Base-by-base conservation (phyloP, 345 rosid genomes). In the Leavenworthia alabamica region DNA sequence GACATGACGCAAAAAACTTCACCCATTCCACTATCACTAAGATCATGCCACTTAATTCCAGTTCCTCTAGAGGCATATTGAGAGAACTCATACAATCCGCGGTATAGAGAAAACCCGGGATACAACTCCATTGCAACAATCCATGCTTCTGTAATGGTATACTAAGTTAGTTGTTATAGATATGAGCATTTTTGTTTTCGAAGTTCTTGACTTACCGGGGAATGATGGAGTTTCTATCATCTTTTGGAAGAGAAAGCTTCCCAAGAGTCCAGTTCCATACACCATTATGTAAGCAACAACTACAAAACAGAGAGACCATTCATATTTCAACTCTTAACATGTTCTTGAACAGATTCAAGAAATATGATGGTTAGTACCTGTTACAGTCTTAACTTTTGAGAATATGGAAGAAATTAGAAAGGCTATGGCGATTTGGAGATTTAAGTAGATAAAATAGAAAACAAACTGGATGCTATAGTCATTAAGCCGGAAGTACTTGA, bases 51-150 rank as follows among this genome's bases (percentile, higher is more conserved):
- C 32, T 33, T 70, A 90, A 92, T 85, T 57, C 97, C 95, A 60
- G 66, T 52, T 22, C 86, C 98, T 2, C 4, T 33, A 39, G 65
- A 62, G 35, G 93, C 47, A 64, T 80, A 82, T 52, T 79, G 74
- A 1, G 82, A 66, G 22, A 89, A 82, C 74, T 92, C 95, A 37
- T 92, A 89, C 63, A 92, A 57, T 11, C 98, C 98, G 13, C 95
- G 96, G 58, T 73, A 89, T 16, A 92, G 57, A 32, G 95, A 51
- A 60, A 92, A 92, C 28, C 98, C 93, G n/a, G 98, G 98, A 74
- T 79, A 92, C 68, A 92, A 63, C 82, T 92, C 95, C 86, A 92
- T 41, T 10, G 66, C 72, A 35, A 75, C 61, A 60, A 89, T 64
- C 86, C 84, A 74, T 11, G 49, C 71, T 52, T 82, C 98, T 91